Evolutionary conservation across 75 land plant genomes (phyloP).

Genomic region (Adiantum capillusveneris): DNA sequence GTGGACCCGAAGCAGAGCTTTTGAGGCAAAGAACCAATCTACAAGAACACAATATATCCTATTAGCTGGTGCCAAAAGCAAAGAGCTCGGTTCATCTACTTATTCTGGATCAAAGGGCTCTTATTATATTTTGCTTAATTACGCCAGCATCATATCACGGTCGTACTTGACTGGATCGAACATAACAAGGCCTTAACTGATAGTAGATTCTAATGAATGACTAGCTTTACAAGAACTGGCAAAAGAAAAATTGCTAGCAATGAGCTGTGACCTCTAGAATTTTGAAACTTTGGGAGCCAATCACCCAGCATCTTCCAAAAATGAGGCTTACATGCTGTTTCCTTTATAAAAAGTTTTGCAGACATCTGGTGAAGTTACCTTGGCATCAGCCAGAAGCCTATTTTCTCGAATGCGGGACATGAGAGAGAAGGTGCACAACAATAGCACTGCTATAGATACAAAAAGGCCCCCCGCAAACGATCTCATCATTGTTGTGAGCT

Average conservation of each 20-base stretch:
- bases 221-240: neutral
- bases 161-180: too few relatives aligned
- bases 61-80: neutral
- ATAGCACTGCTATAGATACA: constrained; percentile 46
- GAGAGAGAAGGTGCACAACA: constrained; percentile 57
- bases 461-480: constrained; percentile 39
- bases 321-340: neutral
- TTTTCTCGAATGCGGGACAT: constrained; percentile 24
- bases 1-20: neutral
- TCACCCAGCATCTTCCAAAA: neutral
- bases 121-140: neutral
- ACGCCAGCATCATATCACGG: too few relatives aligned
- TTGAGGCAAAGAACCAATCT: neutral
- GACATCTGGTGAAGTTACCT: constrained; percentile 22
- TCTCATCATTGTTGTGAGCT: constrained; percentile 31
- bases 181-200: too few relatives aligned
- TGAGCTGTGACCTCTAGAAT: neutral
- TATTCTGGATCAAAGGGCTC: neutral
- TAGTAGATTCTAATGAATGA: neutral
- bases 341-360: neutral
- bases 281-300: neutral
- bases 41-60: neutral
- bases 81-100: neutral
- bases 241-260: neutral
- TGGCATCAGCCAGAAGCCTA: constrained; percentile 16